Evolutionary conservation across 2,329 filamentous ascomycete species (phyloP).

Genomic region (Xylariales sp.): DNA sequence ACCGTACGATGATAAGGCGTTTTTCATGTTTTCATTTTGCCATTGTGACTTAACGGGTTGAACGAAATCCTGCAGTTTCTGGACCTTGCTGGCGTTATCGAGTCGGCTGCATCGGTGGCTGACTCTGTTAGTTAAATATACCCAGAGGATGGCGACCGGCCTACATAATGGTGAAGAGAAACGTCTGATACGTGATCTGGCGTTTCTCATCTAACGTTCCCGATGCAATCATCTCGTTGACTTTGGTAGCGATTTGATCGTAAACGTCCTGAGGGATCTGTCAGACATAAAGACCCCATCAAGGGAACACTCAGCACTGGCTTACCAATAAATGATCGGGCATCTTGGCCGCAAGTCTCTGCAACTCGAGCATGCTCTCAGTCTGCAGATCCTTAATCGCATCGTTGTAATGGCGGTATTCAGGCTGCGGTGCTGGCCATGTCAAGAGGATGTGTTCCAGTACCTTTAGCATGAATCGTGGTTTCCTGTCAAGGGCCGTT

Average conservation of each 20-base stretch:
- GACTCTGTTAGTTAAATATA: constrained; percentile 11
- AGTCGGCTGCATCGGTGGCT: constrained; percentile 78
- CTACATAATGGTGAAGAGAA: constrained; percentile 87
- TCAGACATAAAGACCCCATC: background rate
- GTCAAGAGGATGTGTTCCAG: constrained; percentile 88
- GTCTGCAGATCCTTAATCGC: constrained; percentile 84
- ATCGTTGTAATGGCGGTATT: constrained; percentile 73
- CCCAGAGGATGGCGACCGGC: background rate
- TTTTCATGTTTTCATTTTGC: constrained; percentile 65
- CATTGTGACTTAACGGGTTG: constrained; percentile 78
- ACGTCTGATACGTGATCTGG: constrained; percentile 79
- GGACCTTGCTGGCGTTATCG: constrained; percentile 64
- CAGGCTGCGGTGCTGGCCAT: constrained; percentile 67
- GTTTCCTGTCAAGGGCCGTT: constrained; percentile 70
- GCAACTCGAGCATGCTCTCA: constrained; percentile 80
- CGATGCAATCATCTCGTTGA: constrained; percentile 73
- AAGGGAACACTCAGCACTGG: constrained; percentile 35
- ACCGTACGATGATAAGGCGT: constrained; percentile 66
- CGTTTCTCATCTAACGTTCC: constrained; percentile 75
- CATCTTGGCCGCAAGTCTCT: constrained; percentile 84
- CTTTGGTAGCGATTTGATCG: constrained; percentile 76
- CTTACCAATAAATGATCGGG: constrained; percentile 71
- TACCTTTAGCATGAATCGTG: constrained; percentile 80
- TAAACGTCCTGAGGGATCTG: constrained; percentile 57
- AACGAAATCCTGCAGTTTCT: constrained; percentile 71